Evolutionary conservation across 306 rosid species (phyloP).

Genomic region (Glycine tomentella): DNA sequence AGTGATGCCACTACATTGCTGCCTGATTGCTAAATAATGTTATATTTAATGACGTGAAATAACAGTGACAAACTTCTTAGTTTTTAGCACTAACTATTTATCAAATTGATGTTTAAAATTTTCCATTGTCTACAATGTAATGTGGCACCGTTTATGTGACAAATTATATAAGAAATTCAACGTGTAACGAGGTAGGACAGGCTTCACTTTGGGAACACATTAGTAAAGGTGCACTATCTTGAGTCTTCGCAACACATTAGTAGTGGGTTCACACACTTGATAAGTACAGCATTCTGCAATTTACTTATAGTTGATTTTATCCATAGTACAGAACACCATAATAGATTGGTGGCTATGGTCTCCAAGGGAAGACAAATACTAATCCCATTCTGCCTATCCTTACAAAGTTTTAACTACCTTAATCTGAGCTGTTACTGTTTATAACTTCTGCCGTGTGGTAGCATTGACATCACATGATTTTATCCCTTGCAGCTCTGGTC

Average conservation of each 20-base stretch:
- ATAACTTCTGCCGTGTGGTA: conserved; percentile 4
- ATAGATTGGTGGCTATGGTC: conserved; percentile 18
- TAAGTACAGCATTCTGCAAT: conserved; percentile 5
- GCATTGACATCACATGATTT: conserved; percentile 21
- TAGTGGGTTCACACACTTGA: conserved; percentile 19
- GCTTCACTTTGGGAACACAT: conserved; percentile 10
- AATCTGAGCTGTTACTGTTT: not conserved
- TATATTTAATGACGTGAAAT: conserved; percentile 2
- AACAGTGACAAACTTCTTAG: not conserved
- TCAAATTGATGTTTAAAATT: conserved; percentile 12
- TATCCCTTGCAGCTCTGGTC: conserved; percentile 6
- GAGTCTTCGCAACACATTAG: not conserved
- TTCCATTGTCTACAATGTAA: conserved; percentile 3
- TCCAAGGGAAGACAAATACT: conserved; percentile 4
- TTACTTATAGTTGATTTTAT: not conserved
- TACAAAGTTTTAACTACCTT: not conserved
- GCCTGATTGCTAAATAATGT: conserved; percentile 14
- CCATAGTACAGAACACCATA: conserved; percentile 23
- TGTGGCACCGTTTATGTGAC: not conserved
- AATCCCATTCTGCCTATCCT: conserved; percentile 17
- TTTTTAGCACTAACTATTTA: not conserved
- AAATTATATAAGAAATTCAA: conserved; percentile 19
- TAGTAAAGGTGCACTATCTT: conserved; percentile 13
- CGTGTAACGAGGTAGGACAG: conserved; percentile 16
- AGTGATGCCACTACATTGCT: conserved; percentile 12